Evolutionary conservation across 148 eudicot species (phyloP).

Genomic region (Hydrangea macrophylla): DNA sequence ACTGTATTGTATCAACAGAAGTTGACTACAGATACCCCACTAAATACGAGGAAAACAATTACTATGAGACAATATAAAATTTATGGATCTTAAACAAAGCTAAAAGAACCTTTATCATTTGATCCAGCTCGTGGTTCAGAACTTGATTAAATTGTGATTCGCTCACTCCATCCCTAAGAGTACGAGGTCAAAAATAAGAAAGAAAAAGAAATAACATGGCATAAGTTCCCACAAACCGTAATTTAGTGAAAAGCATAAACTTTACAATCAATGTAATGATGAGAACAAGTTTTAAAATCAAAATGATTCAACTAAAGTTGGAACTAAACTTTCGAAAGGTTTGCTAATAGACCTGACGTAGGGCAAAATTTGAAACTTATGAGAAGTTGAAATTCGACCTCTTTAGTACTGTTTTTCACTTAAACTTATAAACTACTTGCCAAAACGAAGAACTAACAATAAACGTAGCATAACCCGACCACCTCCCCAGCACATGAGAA

Average conservation of each 20-base stretch:
- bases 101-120: constrained; percentile 70
- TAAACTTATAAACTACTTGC: too few relatives aligned
- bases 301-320: neutral
- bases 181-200: too few relatives aligned
- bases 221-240: neutral
- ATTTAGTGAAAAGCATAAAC: constrained; percentile 6
- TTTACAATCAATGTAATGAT: neutral
- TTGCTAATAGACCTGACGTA: too few relatives aligned
- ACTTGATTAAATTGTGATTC: constrained; percentile 83
- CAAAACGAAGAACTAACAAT: neutral
- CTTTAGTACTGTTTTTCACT: too few relatives aligned
- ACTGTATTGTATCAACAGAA: neutral
- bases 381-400: too few relatives aligned
- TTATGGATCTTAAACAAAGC: neutral
- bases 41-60: neutral
- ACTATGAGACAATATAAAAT: neutral
- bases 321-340: neutral
- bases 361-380: neutral
- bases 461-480: neutral
- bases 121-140: constrained; percentile 75
- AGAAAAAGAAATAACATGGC: neutral
- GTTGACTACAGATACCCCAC: neutral
- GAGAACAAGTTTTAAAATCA: neutral
- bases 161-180: constrained; percentile 82
- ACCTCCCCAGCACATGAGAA: neutral